Base-by-base conservation (phyloP, 768 basidiomycete species). In the Panus rudis region DNA sequence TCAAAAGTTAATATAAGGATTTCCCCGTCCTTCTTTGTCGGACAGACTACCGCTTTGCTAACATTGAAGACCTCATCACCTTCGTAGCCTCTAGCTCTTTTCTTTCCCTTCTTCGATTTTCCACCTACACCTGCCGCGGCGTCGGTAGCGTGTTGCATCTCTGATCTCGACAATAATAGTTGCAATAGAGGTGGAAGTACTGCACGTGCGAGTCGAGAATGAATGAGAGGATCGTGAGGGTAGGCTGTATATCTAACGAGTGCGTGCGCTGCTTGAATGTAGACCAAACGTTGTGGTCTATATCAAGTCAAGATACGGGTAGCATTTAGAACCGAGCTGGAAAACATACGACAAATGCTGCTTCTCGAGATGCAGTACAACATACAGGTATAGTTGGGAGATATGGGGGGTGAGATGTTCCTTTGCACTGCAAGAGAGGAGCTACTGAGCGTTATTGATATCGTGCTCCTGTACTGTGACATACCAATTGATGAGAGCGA, bases 41-140 rank as follows among this genome's bases (percentile, higher is more conserved):
- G 60, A 53, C 75, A 84, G 16, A 79, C 51, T 6, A 73, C 65
- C 34, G 69, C 59, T 34, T 67, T 65, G 2, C 70, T 58, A 6
- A 63, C 53, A 41, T 72, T 76, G 60, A 92, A 79, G 4, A 83
- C 63, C 53, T 84, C 85, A 42, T 86, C 86, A 8, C 78, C 84
- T 60, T 90, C 84, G 50, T 79, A 89, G 11, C 71, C 79, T 17
- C 79, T 73, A 16, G 73, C 70, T 35, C 81, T 69, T 58, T 86
- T 91, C 59, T 79, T 89, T 42, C 76, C 73, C 52, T 77, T 79
- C 56, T 63, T 67, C 11, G 52, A 63, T 22, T 46, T 49, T 11
- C 39, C 35, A 51, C 43, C 13, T n/a, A n/a, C n/a, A 3, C 50
- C 52, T 31, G 37, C 33, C 50, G 45, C 13, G 2, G 50, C 54